Evolutionary conservation across 2,329 filamentous ascomycete species (phyloP).

Genomic region (Blumeria graminis): DNA sequence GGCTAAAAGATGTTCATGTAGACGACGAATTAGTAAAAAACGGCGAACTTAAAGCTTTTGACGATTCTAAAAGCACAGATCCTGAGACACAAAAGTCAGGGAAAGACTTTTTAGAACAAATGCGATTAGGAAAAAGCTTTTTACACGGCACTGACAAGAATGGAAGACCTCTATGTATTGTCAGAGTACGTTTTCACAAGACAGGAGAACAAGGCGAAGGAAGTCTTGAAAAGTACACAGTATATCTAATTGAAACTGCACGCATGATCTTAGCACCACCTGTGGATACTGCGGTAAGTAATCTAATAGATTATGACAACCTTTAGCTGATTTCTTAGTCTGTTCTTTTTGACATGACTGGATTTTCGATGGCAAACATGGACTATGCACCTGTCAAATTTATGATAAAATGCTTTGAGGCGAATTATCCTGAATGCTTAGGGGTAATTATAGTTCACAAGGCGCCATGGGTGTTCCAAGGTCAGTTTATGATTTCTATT

Average conservation of each 20-base stretch:
- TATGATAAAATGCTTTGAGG: constrained; percentile 98
- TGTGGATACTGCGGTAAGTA: constrained; percentile 72
- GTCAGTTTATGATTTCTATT: constrained; percentile 17
- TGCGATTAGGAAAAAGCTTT: constrained; percentile 81
- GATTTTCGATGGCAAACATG: constrained; percentile 90
- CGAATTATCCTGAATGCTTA: constrained; percentile 87
- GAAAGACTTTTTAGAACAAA: constrained; percentile 58
- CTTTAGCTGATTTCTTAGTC: constrained; percentile 27
- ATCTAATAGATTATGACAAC: neutral
- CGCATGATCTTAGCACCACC: constrained; percentile 57
- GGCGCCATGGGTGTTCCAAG: constrained; percentile 90
- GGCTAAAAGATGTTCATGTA: constrained; percentile 57
- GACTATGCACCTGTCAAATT: constrained; percentile 95
- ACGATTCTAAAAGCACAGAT: constrained; percentile 31
- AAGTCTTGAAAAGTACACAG: constrained; percentile 68
- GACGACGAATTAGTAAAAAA: constrained; percentile 67
- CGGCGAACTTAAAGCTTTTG: constrained; percentile 45
- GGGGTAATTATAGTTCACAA: constrained; percentile 85
- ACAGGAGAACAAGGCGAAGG: constrained; percentile 62
- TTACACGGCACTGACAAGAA: constrained; percentile 68
- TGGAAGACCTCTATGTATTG: constrained; percentile 67
- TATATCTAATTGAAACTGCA: constrained; percentile 87
- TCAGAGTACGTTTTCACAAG: constrained; percentile 60
- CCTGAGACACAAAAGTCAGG: constrained; percentile 36
- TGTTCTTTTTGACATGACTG: constrained; percentile 87